Evolutionary conservation across 352 stramenopile genomes (phyloP).

Genomic region (Globisporangium cederbergense): DNA sequence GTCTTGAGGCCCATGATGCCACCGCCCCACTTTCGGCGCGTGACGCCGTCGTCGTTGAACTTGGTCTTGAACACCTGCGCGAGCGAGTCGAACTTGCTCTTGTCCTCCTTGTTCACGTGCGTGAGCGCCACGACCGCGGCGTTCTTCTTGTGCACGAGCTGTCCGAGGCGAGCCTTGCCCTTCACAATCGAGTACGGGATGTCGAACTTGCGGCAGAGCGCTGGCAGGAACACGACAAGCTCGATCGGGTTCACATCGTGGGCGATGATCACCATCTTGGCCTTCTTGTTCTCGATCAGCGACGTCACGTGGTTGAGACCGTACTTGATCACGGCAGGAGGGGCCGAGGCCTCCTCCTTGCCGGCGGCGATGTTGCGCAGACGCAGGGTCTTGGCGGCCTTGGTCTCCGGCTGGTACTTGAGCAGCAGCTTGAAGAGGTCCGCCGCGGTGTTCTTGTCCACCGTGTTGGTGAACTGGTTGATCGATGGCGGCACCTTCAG

Average conservation of each 20-base stretch:
- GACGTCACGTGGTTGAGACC: constrained; percentile 99
- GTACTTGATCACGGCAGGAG: constrained; percentile 95
- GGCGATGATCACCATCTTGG: constrained; percentile 98
- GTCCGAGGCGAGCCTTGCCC: constrained; percentile 97
- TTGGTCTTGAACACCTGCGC: constrained; percentile 91
- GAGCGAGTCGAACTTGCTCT: constrained; percentile 95
- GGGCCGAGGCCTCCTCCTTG: constrained; percentile 87
- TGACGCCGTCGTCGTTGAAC: constrained; percentile 95
- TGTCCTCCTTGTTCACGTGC: constrained; percentile 97
- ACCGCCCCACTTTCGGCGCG: constrained; percentile 97
- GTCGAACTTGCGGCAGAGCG: constrained; percentile 98
- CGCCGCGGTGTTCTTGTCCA: constrained; percentile 98
- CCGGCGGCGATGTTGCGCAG: constrained; percentile 95
- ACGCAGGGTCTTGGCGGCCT: constrained; percentile 96
- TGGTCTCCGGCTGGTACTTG: constrained; percentile 99
- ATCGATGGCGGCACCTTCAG: constrained; percentile 98
- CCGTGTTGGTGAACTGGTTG: constrained; percentile 98
- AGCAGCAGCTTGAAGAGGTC: constrained; percentile 98
- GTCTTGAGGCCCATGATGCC: constrained; percentile 99
- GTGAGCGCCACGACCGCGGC: constrained; percentile 95
- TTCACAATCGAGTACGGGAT: constrained; percentile 99
- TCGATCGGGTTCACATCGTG: constrained; percentile 99
- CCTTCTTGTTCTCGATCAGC: constrained; percentile 99
- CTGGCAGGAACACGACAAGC: constrained; percentile 97
- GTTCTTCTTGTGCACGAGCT: constrained; percentile 99